These are phyloP conservation scores for Pythium guiyangense DNA, from an alignment of 352 stramenopile genomes.

Conservation along the genomic window DNA sequence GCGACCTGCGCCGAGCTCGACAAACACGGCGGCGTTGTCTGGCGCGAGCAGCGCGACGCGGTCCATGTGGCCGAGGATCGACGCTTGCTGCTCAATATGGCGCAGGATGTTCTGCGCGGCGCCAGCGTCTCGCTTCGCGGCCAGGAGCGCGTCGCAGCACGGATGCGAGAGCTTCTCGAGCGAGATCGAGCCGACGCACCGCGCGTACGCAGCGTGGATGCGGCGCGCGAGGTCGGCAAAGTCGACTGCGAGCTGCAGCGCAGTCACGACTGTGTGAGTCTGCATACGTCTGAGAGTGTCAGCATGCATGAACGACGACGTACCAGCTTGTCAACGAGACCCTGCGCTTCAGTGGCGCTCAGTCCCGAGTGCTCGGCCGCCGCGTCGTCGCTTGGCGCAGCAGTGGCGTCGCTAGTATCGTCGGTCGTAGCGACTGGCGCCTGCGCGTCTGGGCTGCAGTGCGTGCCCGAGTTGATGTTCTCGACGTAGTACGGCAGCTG, in stretches of 20 bases:
- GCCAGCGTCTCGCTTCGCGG: conserved; percentile 51
- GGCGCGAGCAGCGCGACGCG: conserved; percentile 30
- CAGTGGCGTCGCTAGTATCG: not conserved
- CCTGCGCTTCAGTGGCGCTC: conserved; percentile 42
- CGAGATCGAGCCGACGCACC: conserved; percentile 48
- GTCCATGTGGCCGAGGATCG: conserved; percentile 80
- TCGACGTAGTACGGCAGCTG: conserved; percentile 63
- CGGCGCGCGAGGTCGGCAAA: conserved; percentile 46
- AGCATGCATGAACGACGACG: not conserved
- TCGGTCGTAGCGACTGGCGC: no score
- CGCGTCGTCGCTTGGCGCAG: conserved; percentile 1
- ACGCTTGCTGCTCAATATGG: conserved; percentile 82
- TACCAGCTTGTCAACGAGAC: conserved; percentile 69
- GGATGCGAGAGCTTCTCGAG: conserved; percentile 66
- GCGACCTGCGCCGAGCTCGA: conserved; percentile 72
- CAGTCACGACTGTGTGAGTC: not conserved
- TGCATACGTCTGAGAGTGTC: not conserved
- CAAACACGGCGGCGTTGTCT: conserved; percentile 35
- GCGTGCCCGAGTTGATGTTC: conserved; percentile 75
- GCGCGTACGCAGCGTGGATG: conserved; percentile 46
- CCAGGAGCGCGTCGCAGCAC: conserved; percentile 56
- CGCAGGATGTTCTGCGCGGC: conserved; percentile 60
- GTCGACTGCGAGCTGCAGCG: conserved; percentile 32
- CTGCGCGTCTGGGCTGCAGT: conserved; percentile 12
- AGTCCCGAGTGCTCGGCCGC: conserved; percentile 24